Conservation (phyloP, 1,139 yeast species). For the Yamadazyma sp. region DNA sequence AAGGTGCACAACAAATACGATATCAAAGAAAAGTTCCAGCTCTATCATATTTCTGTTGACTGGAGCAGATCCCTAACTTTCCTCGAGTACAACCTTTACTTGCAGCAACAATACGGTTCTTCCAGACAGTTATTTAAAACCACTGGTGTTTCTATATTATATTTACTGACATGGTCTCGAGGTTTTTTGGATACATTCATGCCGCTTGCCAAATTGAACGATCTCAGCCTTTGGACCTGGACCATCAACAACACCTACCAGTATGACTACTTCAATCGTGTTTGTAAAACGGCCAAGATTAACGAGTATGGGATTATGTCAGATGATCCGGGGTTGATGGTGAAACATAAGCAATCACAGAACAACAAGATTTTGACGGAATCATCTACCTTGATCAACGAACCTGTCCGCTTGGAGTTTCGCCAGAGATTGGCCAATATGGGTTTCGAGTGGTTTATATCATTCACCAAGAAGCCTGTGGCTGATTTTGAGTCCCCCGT, state of each 20-base stretch:
- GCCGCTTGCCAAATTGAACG: constrained; percentile 38
- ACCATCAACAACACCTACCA: constrained; percentile 64
- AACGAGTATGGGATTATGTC: constrained; percentile 56
- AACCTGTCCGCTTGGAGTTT: constrained; percentile 16
- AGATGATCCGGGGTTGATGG: constrained; percentile 55
- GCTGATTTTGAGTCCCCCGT: constrained; percentile 25
- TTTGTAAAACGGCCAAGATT: constrained; percentile 27
- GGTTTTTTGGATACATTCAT: constrained; percentile 37
- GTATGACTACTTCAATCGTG: constrained; percentile 39
- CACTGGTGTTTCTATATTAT: constrained; percentile 41
- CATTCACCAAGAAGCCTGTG: constrained; percentile 10
- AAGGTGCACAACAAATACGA: constrained; percentile 17
- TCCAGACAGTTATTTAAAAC: constrained; percentile 28
- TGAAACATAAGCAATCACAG: constrained; percentile 14
- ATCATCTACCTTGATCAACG: constrained; percentile 3
- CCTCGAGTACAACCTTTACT: constrained; percentile 37
- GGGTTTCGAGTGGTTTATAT: constrained; percentile 18
- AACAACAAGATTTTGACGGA: constrained; percentile 3
- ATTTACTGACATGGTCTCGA: constrained; percentile 40
- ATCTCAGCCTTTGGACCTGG: constrained; percentile 72
- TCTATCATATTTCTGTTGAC: constrained; percentile 35
- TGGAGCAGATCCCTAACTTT: constrained; percentile 38
- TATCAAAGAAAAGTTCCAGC: constrained; percentile 28
- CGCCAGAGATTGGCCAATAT: constrained; percentile 22
- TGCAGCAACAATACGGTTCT: constrained; percentile 25